Base-by-base conservation (phyloP, 495 filamentous ascomycete genomes). In the Wilcoxina mikolae region DNA sequence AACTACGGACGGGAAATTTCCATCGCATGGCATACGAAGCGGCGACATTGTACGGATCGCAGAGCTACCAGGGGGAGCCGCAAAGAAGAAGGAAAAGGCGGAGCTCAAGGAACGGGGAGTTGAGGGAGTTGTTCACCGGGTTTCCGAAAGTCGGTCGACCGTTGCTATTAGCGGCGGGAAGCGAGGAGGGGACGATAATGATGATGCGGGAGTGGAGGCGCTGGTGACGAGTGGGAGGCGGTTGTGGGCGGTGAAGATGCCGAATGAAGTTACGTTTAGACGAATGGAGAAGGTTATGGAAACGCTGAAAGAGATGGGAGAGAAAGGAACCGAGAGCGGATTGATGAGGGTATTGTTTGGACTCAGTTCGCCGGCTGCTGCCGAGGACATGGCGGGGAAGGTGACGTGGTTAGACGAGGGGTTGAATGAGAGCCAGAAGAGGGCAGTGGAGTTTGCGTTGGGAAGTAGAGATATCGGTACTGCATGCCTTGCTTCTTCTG, bases 271-370 rank as follows among this genome's bases (percentile, higher is more conserved):
- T 58, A 95, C 88, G 33, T 88, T 83, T 7, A 35, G n/a, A 28
- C 84, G 87, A 60, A 95, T 99, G 85, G 89, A 83, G 55, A 81
- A 84, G 65, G 83, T 79, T 1, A 95, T 99, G 88, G 76, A 78
- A 58, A 76, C 75, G 60, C 73, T 99, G 59, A 72, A 74, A 24
- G 84, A 87, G 64, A 81, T 90, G 74, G 60, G 67, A 1, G 80
- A 85, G 39, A 24, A 24, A n/a, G 35, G 22, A 5, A 17, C 29
- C 5, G 55, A 18, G 12, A 39, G n/a, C 9, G 65, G 72, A 4
- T 70, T 75, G 41, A 81, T 90, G 57, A 75, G 82, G 38, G 84
- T 94, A 17, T 71, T 94, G 0, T 96, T 96, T 64, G 90, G 88
- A 0, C 76, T 81, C 26, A 69, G 78, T 3, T 73, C 69, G 2